Conservation (phyloP, 2,329 filamentous ascomycete species). For the Microdochium nivale region DNA sequence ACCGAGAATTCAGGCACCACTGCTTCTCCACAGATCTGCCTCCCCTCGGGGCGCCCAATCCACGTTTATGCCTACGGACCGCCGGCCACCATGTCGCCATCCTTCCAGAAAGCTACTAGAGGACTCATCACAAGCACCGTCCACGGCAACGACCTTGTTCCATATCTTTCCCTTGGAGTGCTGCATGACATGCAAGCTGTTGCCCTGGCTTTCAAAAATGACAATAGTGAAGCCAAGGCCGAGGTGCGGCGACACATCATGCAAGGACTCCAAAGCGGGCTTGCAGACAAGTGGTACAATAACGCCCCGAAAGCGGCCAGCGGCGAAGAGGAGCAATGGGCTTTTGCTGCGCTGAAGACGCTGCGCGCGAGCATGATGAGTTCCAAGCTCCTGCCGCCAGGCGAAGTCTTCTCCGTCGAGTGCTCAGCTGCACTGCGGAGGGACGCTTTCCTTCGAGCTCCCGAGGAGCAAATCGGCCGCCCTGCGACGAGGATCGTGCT, state of each 20-base stretch:
- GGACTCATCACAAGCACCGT: conserved; percentile 69
- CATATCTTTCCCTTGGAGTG: conserved; percentile 63
- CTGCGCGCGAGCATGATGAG: conserved; percentile 61
- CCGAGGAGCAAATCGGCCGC: conserved; percentile 44
- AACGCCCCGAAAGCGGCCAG: conserved; percentile 26
- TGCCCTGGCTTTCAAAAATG: conserved; percentile 64
- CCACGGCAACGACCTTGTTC: conserved; percentile 66
- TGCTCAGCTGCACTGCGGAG: conserved; percentile 58
- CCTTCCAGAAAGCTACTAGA: conserved; percentile 60
- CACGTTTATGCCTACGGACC: conserved; percentile 76
- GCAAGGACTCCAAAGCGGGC: conserved; percentile 52
- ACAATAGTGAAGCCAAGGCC: conserved; percentile 57
- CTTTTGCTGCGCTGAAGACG: conserved; percentile 56
- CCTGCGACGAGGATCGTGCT: conserved; percentile 62
- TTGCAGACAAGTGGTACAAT: conserved; percentile 53
- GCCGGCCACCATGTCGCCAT: conserved; percentile 62
- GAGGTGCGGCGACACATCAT: conserved; percentile 61
- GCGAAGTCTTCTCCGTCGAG: conserved; percentile 68
- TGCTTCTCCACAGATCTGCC: conserved; percentile 28
- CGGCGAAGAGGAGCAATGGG: conserved; percentile 60
- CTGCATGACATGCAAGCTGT: conserved; percentile 68
- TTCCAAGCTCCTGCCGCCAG: conserved; percentile 63
- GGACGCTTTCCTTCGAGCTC: conserved; percentile 48
- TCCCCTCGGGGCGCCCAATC: conserved; percentile 61
- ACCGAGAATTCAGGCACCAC: conserved; percentile 13